Percentiles rank a stretch among this genome's conserved stretches.
These are phyloP conservation scores for Phytopythium kandeliae DNA, from an alignment of 352 stramenopile genomes.

Conservation along the genomic window DNA sequence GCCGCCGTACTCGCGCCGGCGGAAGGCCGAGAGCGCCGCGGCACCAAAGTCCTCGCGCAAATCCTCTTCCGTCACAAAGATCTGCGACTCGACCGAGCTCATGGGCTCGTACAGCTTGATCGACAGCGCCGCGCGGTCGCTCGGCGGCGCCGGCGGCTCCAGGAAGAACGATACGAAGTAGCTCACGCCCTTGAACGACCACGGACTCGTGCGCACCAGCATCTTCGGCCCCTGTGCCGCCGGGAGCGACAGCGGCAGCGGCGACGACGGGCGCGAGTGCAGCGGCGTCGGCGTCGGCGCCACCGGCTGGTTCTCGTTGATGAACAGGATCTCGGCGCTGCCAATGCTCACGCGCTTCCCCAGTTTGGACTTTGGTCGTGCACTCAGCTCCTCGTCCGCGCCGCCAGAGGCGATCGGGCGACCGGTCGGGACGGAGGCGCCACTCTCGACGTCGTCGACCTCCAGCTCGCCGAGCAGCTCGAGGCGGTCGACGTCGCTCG, in stretches of 20 bases:
- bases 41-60: slow-evolving; percentile 53
- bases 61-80: slow-evolving; percentile 50
- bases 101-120: slow-evolving; percentile 79
- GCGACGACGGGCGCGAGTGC: slow-evolving; percentile 12
- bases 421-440: slow-evolving; percentile 2
- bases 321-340: slow-evolving; percentile 59
- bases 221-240: slow-evolving; percentile 9
- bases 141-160: slow-evolving; percentile 13
- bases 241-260: not conserved
- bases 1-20: slow-evolving; percentile 35
- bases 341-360: slow-evolving; percentile 60
- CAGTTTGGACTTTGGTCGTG: slow-evolving; percentile 17
- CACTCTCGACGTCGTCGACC: slow-evolving; percentile 33
- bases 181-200: slow-evolving; percentile 55
- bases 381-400: slow-evolving; percentile 9
- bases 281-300: slow-evolving; percentile 12
- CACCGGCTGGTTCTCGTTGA: slow-evolving; percentile 66
- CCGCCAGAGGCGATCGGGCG: not conserved
- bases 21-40: slow-evolving; percentile 28
- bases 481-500: slow-evolving; percentile 36
- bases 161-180: slow-evolving; percentile 84
- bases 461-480: slow-evolving; percentile 56
- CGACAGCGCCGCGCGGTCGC: slow-evolving; percentile 23
- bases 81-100: slow-evolving; percentile 70
- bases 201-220: slow-evolving; percentile 56